Evolutionary conservation across 768 basidiomycete genomes (phyloP), one percentile per base, ranked within the genome.

Genomic region (Rhizopogon vinicolor): DNA sequence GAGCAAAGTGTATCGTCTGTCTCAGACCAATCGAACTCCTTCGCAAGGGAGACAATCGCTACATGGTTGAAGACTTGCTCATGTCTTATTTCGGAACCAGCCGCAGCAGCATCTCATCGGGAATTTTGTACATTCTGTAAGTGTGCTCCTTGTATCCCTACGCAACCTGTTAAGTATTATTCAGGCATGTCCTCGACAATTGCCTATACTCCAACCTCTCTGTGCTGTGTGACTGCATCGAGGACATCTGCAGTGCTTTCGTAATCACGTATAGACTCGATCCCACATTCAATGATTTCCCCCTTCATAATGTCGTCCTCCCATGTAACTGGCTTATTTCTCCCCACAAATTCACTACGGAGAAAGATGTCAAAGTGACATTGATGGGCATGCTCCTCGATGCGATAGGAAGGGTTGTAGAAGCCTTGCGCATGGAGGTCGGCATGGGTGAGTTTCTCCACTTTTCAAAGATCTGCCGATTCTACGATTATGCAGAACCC

Each of bases 261-360:
- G 67, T 79, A 5, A 52, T 85, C 2, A 69, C 71, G 1, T 61
- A 63, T 41, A 66, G 64, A 62, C 66, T 53, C 59, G 61, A 29
- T 40, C 57, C 12, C 19, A 18, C 0, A 0, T 48, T 12, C 5
- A 56, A 42, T 0, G 53, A 18, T 7, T 50, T 3, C 41, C 60
- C 43, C 44, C 63, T 83, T 0, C 78, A 85, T 61, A 70, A 73
- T 14, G 59, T 83, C 25, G 76, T 77, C 5, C 71, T 87, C 35
- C 85, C 85, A 0, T 75, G 75, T 2, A 78, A 74, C 51, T 87
- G 84, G 83, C 61, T 84, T 18, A 35, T 69, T 16, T 16, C 41
- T 28, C 43, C 61, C 44, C 55, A 56, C 14, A 60, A 57, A 53
- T 59, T 62, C 51, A 65, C 31, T 7, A 16, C 1, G 0, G 45